phyloP scores from a whole-genome alignment of 176 grass and related monocot genomes.

The bread wheat (Triticum aestivum) region IWGSC_CS_RefSeq_v2.1 NC_057810.1:606845003-606845502 shows the following conservation, averaged over 20 bases:
- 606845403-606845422: background rate
- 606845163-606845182: background rate
- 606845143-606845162: background rate
- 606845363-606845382: too few relatives aligned
- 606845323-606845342: background rate
- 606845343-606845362: background rate
- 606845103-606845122: background rate
- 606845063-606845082: background rate
- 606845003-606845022: background rate
- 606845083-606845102: background rate
- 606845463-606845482: too few relatives aligned
- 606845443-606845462: too few relatives aligned
- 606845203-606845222: background rate
- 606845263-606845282: background rate
- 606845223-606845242: background rate
- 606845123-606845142: background rate
- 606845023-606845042: background rate
- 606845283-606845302: background rate
- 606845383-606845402: too few relatives aligned
- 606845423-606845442: background rate
- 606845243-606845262: background rate
- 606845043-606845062: background rate
- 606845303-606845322: background rate
- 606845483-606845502: too few relatives aligned
- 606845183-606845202: background rate